Evolutionary conservation across 805 yeast genomes (phyloP), one percentile per base, ranked within the genome.

Genomic region (Myxozyma melibiosi): DNA sequence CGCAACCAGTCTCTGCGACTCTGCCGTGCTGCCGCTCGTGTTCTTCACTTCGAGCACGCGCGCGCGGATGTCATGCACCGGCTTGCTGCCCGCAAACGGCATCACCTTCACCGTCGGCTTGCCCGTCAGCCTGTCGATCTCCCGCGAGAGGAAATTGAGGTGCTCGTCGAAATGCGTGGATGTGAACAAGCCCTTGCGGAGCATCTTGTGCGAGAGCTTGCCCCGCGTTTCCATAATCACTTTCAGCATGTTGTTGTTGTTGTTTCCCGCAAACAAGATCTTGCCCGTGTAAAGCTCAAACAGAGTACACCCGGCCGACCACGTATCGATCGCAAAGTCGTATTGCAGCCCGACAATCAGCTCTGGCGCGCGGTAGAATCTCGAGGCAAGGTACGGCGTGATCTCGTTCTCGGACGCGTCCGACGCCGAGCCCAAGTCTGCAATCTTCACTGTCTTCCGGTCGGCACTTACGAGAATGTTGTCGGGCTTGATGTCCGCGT

Each of bases 301-400:
- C 63, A 90, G 80, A 28, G 91, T 88, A 74, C 97, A 90, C 4
- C 96, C 97, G 28, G 92, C 88, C 9, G 96, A 87, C 97, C 97
- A 90, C 78, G 90, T 89, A 70, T 90, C 97, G 53, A 91, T 89
- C 3, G 95, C 66, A 45, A 58, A 67, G 34, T 62, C 67, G 75
- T 86, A 86, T 33, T 82, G 73, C 9, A 86, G 80, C 1, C 92
- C 94, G 2, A 87, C 53, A 9, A 84, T 40, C 43, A 45, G 85
- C 67, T 87, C 95, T 0, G 95, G 95, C 0, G 94, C 90, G 51
- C 95, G 71, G 67, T 87, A 87, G 65, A 82, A 87, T 47, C 95
- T 70, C 0, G 92, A 86, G 13, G 68, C 74, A 14, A 71, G 62
- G 43, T 71, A 71, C 4, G 74, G 73, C 31, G 71, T 63, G 49